Conservation (phyloP, 2,329 filamentous ascomycete genomes). For the Pestalotiopsis sp. region DNA sequence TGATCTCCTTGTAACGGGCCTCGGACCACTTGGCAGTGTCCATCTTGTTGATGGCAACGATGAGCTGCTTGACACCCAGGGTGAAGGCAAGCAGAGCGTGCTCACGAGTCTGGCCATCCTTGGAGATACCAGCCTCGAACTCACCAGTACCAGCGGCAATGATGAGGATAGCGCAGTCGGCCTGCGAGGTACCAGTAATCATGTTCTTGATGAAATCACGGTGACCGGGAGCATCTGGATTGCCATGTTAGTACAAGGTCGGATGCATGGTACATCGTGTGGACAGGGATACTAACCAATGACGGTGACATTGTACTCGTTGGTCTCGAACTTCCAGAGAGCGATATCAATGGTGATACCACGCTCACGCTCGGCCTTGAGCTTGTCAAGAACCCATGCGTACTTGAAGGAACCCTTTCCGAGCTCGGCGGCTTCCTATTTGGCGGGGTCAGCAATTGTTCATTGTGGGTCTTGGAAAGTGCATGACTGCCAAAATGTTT, state of each 20-base stretch:
- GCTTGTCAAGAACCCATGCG: constrained; percentile 99
- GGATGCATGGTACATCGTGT: not conserved
- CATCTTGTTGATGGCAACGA: constrained; percentile 99
- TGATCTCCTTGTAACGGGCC: constrained; percentile 96
- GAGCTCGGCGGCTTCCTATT: constrained; percentile 94
- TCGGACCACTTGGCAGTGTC: constrained; percentile 99
- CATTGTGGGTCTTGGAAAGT: not conserved
- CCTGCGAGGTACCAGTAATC: constrained; percentile 99
- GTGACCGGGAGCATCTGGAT: constrained; percentile 90
- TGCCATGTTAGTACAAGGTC: not conserved
- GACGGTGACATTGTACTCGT: constrained; percentile 97
- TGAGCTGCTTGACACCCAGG: constrained; percentile 99
- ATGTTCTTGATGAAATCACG: constrained; percentile 99
- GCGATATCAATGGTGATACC: constrained; percentile 99
- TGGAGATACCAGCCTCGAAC: constrained; percentile 99
- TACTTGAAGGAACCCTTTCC: constrained; percentile 99
- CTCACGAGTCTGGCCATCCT: constrained; percentile 99
- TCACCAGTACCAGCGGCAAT: constrained; percentile 99
- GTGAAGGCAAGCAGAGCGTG: constrained; percentile 99
- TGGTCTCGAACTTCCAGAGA: constrained; percentile 99
- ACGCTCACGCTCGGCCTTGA: constrained; percentile 99
- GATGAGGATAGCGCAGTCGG: constrained; percentile 99
- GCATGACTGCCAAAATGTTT: not conserved
- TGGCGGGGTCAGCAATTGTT: not conserved
- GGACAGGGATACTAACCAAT: constrained; percentile 67